These are phyloP conservation scores for Trichoderma erinaceum DNA, from an alignment of 495 filamentous ascomycete genomes.

Conservation along the genomic window DNA sequence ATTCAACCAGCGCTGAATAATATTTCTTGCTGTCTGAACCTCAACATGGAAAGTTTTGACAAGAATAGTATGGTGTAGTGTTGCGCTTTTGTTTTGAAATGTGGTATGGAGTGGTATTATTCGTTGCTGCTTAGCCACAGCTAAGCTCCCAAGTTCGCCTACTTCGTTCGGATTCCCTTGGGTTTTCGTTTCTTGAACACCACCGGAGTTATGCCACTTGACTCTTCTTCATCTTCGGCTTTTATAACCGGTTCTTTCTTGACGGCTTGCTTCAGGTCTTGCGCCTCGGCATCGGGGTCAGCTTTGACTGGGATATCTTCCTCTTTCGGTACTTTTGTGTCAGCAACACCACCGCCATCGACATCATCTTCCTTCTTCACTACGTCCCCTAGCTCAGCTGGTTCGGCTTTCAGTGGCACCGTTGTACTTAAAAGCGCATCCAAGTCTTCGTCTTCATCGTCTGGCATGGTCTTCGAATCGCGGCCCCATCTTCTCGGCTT, in stretches of 20 bases:
- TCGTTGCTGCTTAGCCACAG: neutral
- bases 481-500: constrained; percentile 69
- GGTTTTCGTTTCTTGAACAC: constrained; percentile 91
- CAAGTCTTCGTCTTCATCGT: constrained; percentile 59
- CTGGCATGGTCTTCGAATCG: constrained; percentile 59
- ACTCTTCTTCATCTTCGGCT: neutral
- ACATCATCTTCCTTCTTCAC: constrained; percentile 37
- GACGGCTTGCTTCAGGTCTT: constrained; percentile 19
- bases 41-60: neutral
- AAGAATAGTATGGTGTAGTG: neutral
- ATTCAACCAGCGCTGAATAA: neutral
- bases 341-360: constrained; percentile 3
- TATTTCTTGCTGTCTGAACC: neutral
- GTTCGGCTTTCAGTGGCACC: neutral
- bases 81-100: neutral
- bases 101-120: neutral
- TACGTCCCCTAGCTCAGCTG: constrained; percentile 17
- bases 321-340: neutral
- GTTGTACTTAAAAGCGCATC: constrained; percentile 58
- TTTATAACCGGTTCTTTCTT: constrained; percentile 20
- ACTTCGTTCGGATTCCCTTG: constrained; percentile 61
- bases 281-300: neutral
- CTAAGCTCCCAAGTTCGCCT: neutral
- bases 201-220: constrained; percentile 30
- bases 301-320: neutral